phyloP scores from a whole-genome alignment of 2,329 filamentous ascomycete species.

The Paraphoma sp. region DNA sequence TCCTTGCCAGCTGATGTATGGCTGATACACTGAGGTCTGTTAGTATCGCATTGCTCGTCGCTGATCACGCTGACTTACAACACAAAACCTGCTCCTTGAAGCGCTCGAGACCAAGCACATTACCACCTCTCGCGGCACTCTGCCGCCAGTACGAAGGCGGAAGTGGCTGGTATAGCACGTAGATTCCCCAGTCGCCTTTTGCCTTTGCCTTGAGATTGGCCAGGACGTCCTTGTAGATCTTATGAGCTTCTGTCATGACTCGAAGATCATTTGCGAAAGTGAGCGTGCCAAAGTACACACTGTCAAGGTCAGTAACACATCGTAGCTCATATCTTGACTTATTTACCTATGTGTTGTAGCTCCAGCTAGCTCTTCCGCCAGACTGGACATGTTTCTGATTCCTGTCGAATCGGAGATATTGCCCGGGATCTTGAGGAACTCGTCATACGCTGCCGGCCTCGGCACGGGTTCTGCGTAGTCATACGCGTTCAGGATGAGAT shows the following conservation, averaged over 20 bases:
- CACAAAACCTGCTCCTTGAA: slow-evolving; percentile 23
- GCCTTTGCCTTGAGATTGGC: slow-evolving; percentile 36
- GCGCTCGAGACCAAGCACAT: slow-evolving; percentile 48
- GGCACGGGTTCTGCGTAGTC: slow-evolving; percentile 26
- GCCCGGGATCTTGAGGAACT: slow-evolving; percentile 31
- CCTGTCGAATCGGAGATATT: slow-evolving; percentile 30
- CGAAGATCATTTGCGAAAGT: slow-evolving; percentile 43
- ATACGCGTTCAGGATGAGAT: slow-evolving; percentile 29
- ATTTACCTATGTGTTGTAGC: slow-evolving; percentile 18
- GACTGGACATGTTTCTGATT: slow-evolving; percentile 31
- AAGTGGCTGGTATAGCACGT: slow-evolving; percentile 48
- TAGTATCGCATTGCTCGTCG: neutral
- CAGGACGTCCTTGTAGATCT: slow-evolving; percentile 50
- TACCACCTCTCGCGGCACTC: slow-evolving; percentile 47
- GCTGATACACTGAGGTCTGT: slow-evolving; percentile 21
- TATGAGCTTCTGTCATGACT: slow-evolving; percentile 47
- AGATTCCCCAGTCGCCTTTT: slow-evolving; percentile 40
- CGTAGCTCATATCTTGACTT: no score
- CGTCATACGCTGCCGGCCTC: slow-evolving; percentile 24
- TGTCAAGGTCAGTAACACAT: neutral
- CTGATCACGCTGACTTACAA: slow-evolving; percentile 13
- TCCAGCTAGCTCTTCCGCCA: slow-evolving; percentile 25
- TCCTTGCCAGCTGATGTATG: slow-evolving; percentile 30
- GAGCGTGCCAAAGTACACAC: slow-evolving; percentile 31
- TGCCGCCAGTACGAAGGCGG: slow-evolving; percentile 46